Conservation (phyloP, 2,329 filamentous ascomycete genomes). For the Hypoxylon sp. region DNA sequence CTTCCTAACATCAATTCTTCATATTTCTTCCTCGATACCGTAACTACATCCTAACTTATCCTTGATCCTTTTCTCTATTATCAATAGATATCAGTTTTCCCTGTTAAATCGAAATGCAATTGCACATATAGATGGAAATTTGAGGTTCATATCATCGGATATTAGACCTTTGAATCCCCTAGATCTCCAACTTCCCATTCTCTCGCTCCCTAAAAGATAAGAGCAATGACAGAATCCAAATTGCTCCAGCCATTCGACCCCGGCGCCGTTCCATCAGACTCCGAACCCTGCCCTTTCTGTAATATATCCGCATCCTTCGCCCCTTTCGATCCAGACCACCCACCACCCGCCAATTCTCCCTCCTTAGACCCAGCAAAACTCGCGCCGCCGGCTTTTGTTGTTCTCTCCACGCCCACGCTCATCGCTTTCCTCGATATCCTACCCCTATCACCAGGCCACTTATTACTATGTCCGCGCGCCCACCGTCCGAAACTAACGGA, state of each 20-base stretch:
- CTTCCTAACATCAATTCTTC: neutral
- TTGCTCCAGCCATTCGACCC: slow-evolving; percentile 53
- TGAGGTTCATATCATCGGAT: neutral
- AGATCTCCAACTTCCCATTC: neutral
- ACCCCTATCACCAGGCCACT: slow-evolving; percentile 85
- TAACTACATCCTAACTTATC: neutral
- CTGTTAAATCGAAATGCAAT: neutral
- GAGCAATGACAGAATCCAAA: slow-evolving; percentile 25
- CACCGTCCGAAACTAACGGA: slow-evolving; percentile 86
- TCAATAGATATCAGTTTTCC: neutral
- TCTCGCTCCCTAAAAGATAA: neutral
- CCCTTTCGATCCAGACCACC: slow-evolving; percentile 60
- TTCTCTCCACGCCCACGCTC: slow-evolving; percentile 82
- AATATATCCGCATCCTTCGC: slow-evolving; percentile 65
- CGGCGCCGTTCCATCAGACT: slow-evolving; percentile 49
- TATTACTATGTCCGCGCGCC: slow-evolving; percentile 81
- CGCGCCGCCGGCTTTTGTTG: slow-evolving; percentile 67
- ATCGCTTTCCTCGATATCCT: slow-evolving; percentile 95
- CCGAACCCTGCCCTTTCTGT: slow-evolving; percentile 71
- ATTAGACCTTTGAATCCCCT: neutral
- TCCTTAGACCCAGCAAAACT: slow-evolving; percentile 48
- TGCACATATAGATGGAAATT: neutral
- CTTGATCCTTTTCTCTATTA: neutral
- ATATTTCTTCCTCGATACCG: neutral
- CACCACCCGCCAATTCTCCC: slow-evolving; percentile 57